phyloP scores from a whole-genome alignment of 2,329 filamentous ascomycete genomes.

The Chalaropsis ovoidea region DNA sequence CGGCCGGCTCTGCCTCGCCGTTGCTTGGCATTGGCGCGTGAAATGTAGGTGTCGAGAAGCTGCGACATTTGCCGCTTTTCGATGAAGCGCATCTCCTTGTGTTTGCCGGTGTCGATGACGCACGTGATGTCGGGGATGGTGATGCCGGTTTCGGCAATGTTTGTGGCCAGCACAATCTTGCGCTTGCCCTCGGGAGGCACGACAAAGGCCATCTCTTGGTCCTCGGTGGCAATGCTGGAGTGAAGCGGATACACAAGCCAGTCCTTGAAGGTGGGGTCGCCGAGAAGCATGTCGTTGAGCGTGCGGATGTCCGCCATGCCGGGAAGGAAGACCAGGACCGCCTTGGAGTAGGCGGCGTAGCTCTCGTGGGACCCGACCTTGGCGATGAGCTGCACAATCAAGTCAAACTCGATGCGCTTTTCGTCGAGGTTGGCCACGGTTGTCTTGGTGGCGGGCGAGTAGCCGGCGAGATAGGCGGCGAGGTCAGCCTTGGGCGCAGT shows the following conservation, averaged over 20 bases:
- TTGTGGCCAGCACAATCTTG: conserved; percentile 94
- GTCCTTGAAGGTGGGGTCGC: conserved; percentile 63
- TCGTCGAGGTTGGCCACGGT: conserved; percentile 74
- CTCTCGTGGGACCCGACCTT: conserved; percentile 60
- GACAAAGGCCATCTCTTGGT: conserved; percentile 87
- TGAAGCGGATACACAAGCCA: conserved; percentile 89
- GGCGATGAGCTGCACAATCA: conserved; percentile 69
- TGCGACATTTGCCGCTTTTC: conserved; percentile 84
- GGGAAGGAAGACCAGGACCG: conserved; percentile 87
- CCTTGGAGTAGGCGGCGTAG: conserved; percentile 67
- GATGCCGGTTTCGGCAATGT: conserved; percentile 97
- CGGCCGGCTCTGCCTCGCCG: conserved; percentile 85
- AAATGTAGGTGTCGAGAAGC: conserved; percentile 90
- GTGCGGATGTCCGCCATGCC: conserved; percentile 87
- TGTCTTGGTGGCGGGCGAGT: conserved; percentile 65
- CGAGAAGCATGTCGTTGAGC: conserved; percentile 72
- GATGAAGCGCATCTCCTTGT: conserved; percentile 95
- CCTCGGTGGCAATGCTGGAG: conserved; percentile 89
- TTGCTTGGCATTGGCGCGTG: conserved; percentile 89
- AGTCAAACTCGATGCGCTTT: conserved; percentile 79
- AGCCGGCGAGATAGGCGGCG: conserved; percentile 56
- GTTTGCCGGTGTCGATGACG: conserved; percentile 92
- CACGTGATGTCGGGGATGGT: conserved; percentile 97
- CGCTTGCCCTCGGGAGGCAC: conserved; percentile 70
- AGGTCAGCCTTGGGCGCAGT: conserved; percentile 47